Percentiles rank a stretch among this genome's conserved stretches.
These are phyloP conservation scores for Colletotrichum ledebouriae DNA, from an alignment of 2,329 filamentous ascomycete species.

Conservation along the genomic window DNA sequence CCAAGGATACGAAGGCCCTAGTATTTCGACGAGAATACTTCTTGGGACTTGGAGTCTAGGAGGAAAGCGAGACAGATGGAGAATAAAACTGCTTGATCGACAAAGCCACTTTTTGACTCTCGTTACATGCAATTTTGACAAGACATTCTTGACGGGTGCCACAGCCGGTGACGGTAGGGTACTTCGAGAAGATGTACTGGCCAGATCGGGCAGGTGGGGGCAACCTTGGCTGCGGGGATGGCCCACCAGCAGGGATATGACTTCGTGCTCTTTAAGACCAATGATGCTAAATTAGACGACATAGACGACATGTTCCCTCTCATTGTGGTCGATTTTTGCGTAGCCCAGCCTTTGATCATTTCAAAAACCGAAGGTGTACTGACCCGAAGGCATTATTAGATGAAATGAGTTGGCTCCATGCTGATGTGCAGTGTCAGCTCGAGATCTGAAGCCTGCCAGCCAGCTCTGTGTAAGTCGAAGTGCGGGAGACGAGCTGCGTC, in stretches of 20 bases:
- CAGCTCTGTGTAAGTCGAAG: too few species aligned
- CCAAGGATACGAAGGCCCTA: not conserved
- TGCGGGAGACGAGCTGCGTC: too few species aligned
- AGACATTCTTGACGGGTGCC: not conserved
- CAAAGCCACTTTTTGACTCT: not conserved
- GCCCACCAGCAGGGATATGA: not conserved
- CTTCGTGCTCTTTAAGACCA: not conserved
- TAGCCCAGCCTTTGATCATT: not conserved
- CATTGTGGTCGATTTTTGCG: not conserved
- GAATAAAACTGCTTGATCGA: not conserved
- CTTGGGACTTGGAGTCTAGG: not conserved
- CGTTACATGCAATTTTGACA: not conserved
- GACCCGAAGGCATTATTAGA: too few species aligned
- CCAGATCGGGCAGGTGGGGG: conserved; percentile 31
- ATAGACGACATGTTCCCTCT: conserved; percentile 8
- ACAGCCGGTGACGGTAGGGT: conserved; percentile 5
- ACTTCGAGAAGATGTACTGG: conserved; percentile 14
- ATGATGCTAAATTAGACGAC: conserved; percentile 27
- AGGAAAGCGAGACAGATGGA: not conserved
- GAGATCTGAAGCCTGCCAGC: too few species aligned
- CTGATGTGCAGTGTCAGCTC: too few species aligned
- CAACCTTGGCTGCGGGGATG: conserved; percentile 16
- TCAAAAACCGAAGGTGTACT: too few species aligned
- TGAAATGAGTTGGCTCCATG: too few species aligned
- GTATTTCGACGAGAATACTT: not conserved